Conservation (phyloP, 768 basidiomycete species). For the Psilocybe cubensis region DNA sequence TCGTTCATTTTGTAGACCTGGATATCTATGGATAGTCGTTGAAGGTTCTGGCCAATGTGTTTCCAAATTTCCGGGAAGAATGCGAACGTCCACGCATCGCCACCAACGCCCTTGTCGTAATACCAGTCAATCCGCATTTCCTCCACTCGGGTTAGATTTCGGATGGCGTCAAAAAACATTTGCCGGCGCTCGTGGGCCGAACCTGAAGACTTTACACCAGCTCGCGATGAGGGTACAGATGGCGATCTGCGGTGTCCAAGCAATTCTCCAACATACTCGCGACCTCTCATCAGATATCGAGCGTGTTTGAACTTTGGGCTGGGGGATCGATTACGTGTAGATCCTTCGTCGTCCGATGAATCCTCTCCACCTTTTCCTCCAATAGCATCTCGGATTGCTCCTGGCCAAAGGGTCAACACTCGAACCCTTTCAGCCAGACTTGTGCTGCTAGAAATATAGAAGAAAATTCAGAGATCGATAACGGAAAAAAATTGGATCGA, state of each 20-base stretch:
- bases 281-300: constrained; percentile 17
- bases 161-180: constrained; percentile 16
- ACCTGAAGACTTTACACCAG: not conserved
- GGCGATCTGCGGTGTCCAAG: constrained; percentile 14
- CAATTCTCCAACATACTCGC: constrained; percentile 19
- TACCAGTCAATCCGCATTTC: constrained; percentile 27
- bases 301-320: constrained; percentile 1
- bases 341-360: not conserved
- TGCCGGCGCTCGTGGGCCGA: constrained; percentile 18
- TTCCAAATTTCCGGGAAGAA: constrained; percentile 26
- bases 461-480: not conserved
- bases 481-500: not conserved
- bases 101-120: constrained; percentile 20
- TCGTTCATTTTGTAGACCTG: constrained; percentile 22
- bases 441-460: constrained; percentile 11
- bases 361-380: constrained; percentile 11
- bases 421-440: constrained; percentile 24
- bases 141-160: constrained; percentile 19
- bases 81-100: constrained; percentile 18
- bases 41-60: constrained; percentile 17
- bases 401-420: constrained; percentile 29
- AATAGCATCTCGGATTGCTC: constrained; percentile 27
- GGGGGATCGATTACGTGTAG: not conserved
- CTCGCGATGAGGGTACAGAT: constrained; percentile 1
- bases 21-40: constrained; percentile 22